These are phyloP conservation scores for Apium graveolens DNA, from an alignment of 129 eudicot genomes.

Conservation along the genomic window DNA sequence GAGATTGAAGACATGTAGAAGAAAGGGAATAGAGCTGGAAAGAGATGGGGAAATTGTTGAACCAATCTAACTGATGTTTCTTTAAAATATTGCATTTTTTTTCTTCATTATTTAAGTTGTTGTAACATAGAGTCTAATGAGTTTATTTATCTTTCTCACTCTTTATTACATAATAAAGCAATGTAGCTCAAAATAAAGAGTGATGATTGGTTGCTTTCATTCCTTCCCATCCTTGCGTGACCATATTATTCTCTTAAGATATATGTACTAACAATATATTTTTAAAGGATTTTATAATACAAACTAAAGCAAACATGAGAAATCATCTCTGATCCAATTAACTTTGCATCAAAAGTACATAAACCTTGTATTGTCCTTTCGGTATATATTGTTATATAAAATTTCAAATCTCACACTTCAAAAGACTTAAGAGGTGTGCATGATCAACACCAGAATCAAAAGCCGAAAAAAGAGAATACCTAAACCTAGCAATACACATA, in stretches of 20 bases:
- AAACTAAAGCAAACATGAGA: constrained; percentile 3
- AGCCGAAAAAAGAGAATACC: constrained; percentile 12
- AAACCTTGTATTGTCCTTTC: constrained; percentile 13
- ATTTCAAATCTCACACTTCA: constrained; percentile 3
- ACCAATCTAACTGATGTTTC: constrained; percentile 61
- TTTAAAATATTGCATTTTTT: constrained; percentile 76
- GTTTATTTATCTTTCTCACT: constrained; percentile 12
- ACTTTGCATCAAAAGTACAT: constrained; percentile 11
- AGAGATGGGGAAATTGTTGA: constrained; percentile 67
- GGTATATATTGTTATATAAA: background rate
- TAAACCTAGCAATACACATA: constrained; percentile 34
- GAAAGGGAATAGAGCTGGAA: constrained; percentile 70
- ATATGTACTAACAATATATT: no score
- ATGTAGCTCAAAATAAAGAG: constrained; percentile 19
- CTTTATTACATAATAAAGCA: constrained; percentile 15
- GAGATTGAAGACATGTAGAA: constrained; percentile 65
- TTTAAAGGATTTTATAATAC: background rate
- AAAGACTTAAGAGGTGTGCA: constrained; percentile 9
- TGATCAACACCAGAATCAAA: constrained; percentile 5
- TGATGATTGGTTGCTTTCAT: constrained; percentile 25
- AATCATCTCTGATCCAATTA: background rate
- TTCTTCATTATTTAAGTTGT: constrained; percentile 2
- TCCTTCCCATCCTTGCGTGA: constrained; percentile 22
- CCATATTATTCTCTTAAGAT: background rate
- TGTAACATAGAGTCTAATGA: background rate